Evolutionary conservation across 2,329 filamentous ascomycete species (phyloP).

Genomic region (Achaetomium macrosporum): DNA sequence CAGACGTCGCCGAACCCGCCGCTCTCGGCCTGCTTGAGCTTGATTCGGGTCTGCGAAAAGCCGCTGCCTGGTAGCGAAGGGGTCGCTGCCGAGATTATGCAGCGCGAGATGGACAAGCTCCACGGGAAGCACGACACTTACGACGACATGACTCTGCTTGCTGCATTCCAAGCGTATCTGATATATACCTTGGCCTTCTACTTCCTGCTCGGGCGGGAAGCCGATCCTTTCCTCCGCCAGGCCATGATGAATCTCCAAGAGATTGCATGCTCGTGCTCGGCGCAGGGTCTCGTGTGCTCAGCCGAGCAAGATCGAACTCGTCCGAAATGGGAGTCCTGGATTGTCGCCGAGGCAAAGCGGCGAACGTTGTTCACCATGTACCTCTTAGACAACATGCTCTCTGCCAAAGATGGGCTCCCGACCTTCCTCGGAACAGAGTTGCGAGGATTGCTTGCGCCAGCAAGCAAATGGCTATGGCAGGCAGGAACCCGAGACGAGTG

Average conservation of each 20-base stretch:
- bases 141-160: neutral
- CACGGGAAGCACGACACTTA: neutral
- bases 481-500: neutral
- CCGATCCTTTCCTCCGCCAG: neutral
- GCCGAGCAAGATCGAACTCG: neutral
- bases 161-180: neutral
- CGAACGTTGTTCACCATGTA: neutral
- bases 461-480: neutral
- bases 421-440: neutral
- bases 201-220: neutral
- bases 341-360: neutral
- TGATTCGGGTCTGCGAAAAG: neutral
- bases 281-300: neutral
- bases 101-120: neutral
- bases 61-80: neutral
- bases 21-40: neutral
- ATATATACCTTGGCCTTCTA: neutral
- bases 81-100: neutral
- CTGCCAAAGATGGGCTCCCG: neutral
- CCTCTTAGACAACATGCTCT: neutral
- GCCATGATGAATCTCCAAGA: neutral
- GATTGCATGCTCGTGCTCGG: neutral
- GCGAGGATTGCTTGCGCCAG: neutral
- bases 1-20: neutral
- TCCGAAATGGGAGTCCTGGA: neutral